phyloP scores from a whole-genome alignment of 73 alveolate genomes.

The Tetrahymena borealis region DNA sequence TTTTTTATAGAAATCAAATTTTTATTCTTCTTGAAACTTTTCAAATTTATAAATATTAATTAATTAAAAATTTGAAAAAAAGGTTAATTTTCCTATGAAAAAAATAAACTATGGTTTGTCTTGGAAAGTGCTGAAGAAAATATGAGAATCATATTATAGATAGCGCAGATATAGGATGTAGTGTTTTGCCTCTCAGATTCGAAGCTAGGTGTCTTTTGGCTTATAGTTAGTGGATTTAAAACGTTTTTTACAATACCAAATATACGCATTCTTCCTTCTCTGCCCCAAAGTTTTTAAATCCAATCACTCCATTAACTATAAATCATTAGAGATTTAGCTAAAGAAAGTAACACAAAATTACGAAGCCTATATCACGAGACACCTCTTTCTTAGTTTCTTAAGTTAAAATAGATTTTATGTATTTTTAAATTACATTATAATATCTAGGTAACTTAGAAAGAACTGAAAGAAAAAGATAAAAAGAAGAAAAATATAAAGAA shows the following conservation, averaged over 20 bases:
- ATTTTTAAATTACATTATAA: background rate
- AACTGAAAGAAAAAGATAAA: background rate
- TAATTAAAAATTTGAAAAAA: too few relatives aligned
- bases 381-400: background rate
- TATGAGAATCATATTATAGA: background rate
- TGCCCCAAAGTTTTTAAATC: background rate
- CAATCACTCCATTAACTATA: background rate
- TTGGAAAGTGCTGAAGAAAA: background rate
- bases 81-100: too few relatives aligned
- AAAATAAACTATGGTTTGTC: background rate
- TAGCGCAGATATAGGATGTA: background rate
- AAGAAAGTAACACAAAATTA: background rate
- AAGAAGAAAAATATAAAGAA: background rate
- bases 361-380: slow-evolving; percentile 1
- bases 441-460: background rate
- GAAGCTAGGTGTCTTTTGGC: background rate
- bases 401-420: background rate
- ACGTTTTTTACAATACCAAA: background rate
- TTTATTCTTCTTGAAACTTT: too few relatives aligned
- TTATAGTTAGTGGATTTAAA: background rate
- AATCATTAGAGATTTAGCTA: background rate
- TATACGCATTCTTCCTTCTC: background rate
- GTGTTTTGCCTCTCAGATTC: background rate
- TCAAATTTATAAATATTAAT: too few relatives aligned
- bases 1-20: too few relatives aligned